phyloP scores from a whole-genome alignment of 805 yeast genomes.

The Trichomonascus vanleenenianus region DNA sequence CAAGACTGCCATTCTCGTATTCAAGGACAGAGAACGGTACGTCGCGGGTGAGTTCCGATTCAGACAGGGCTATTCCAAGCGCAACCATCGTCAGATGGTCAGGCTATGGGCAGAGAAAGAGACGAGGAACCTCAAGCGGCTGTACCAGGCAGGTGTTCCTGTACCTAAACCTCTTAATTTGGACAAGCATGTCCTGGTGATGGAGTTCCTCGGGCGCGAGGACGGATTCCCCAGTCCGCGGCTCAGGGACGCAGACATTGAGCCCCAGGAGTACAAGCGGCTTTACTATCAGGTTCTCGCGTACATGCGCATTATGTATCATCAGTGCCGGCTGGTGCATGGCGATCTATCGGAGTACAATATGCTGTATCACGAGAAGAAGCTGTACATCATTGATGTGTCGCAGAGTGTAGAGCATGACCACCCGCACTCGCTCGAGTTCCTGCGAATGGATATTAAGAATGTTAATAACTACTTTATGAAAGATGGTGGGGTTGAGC shows the following conservation, averaged over 20 bases:
- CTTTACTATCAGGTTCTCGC: slow-evolving; percentile 74
- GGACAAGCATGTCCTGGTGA: slow-evolving; percentile 82
- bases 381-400: slow-evolving; percentile 85
- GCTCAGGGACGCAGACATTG: slow-evolving; percentile 72
- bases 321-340: slow-evolving; percentile 83
- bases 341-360: slow-evolving; percentile 97
- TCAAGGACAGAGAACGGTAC: slow-evolving; percentile 91
- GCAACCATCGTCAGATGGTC: slow-evolving; percentile 96
- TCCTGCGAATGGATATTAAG: slow-evolving; percentile 94
- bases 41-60: slow-evolving; percentile 95
- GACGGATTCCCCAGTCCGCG: slow-evolving; percentile 88
- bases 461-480: slow-evolving; percentile 86
- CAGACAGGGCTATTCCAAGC: slow-evolving; percentile 72
- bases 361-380: slow-evolving; percentile 66
- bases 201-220: slow-evolving; percentile 75
- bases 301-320: slow-evolving; percentile 81
- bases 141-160: slow-evolving; percentile 73
- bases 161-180: slow-evolving; percentile 89
- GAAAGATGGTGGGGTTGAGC: slow-evolving; percentile 56
- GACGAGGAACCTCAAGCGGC: slow-evolving; percentile 82
- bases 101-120: slow-evolving; percentile 98
- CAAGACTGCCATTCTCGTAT: slow-evolving; percentile 93
- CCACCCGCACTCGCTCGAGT: slow-evolving; percentile 94
- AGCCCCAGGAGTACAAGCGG: slow-evolving; percentile 52
- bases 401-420: slow-evolving; percentile 97